A percentile compares a stretch with the other conserved stretches of the same genome.
These are phyloP conservation scores for Cudoniella acicularis DNA, from an alignment of 495 filamentous ascomycete species.

Conservation along the genomic window DNA sequence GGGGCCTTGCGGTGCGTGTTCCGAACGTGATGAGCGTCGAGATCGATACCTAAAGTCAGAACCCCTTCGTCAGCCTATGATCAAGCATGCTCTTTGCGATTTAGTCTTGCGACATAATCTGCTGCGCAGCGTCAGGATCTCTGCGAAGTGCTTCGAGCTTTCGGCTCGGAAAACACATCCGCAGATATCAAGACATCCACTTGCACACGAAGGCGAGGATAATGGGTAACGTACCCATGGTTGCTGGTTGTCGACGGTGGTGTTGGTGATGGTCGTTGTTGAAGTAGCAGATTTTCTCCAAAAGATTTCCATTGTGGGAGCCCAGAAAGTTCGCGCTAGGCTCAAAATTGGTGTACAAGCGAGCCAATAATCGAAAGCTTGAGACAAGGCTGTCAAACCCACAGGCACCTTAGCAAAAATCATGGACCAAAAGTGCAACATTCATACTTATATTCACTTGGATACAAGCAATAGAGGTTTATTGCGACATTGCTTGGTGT, in stretches of 20 bases:
- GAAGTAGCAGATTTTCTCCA: slow-evolving; percentile 1
- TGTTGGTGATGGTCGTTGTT: slow-evolving; percentile 7
- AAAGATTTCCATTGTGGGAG: neutral
- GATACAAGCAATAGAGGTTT: too few species aligned
- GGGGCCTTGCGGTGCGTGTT: slow-evolving; percentile 88
- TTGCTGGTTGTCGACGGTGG: slow-evolving; percentile 22
- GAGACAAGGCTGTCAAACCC: too few species aligned
- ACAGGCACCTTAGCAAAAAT: too few species aligned
- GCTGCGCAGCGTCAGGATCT: slow-evolving; percentile 21
- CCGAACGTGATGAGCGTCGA: slow-evolving; percentile 79
- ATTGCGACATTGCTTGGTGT: too few species aligned
- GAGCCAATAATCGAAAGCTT: neutral
- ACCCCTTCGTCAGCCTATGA: slow-evolving; percentile 50
- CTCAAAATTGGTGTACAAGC: neutral
- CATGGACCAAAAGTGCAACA: too few species aligned
- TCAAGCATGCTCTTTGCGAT: slow-evolving; percentile 42
- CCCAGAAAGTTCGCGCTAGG: neutral
- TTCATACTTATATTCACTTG: too few species aligned
- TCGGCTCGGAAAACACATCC: slow-evolving; percentile 1
- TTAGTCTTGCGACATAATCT: slow-evolving; percentile 26
- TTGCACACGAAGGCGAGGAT: slow-evolving; percentile 28
- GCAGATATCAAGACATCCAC: slow-evolving; percentile 20
- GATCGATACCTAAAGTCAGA: slow-evolving; percentile 58
- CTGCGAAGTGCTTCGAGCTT: neutral
- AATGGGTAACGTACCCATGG: slow-evolving; percentile 28